These are phyloP conservation scores for Monosporascus sp. DNA, from an alignment of 2,329 filamentous ascomycete species.

Conservation along the genomic window DNA sequence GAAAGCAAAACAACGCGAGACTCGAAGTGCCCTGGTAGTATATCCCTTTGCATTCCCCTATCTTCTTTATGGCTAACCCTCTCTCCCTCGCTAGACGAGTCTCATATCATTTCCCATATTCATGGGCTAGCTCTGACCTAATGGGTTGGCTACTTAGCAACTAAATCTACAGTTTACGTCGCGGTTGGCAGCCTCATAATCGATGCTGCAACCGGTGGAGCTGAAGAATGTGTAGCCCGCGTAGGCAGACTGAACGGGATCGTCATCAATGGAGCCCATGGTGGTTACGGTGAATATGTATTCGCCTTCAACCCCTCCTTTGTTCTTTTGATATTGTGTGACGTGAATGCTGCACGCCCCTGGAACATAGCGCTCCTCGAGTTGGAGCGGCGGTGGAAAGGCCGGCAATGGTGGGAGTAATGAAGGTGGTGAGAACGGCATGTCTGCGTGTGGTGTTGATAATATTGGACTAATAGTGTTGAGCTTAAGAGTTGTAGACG, in stretches of 20 bases:
- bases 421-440: background rate
- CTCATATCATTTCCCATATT: no score
- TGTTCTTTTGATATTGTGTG: constrained; percentile 2
- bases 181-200: background rate
- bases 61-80: no score
- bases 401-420: background rate
- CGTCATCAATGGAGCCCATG: background rate
- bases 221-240: background rate
- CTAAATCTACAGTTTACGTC: background rate
- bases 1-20: no score
- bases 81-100: no score
- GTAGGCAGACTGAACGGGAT: background rate
- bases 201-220: background rate
- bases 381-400: background rate
- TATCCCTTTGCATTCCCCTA: no score
- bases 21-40: no score
- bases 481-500: no score
- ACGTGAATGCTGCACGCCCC: background rate
- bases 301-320: background rate
- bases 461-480: no score
- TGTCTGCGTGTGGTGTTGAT: background rate
- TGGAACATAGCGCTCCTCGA: background rate
- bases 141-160: background rate
- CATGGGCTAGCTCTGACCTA: background rate
- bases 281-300: constrained; percentile 1